Base-by-base conservation (phyloP, 768 basidiomycete species). In the Phlebiopsis flavidoalba region DNA sequence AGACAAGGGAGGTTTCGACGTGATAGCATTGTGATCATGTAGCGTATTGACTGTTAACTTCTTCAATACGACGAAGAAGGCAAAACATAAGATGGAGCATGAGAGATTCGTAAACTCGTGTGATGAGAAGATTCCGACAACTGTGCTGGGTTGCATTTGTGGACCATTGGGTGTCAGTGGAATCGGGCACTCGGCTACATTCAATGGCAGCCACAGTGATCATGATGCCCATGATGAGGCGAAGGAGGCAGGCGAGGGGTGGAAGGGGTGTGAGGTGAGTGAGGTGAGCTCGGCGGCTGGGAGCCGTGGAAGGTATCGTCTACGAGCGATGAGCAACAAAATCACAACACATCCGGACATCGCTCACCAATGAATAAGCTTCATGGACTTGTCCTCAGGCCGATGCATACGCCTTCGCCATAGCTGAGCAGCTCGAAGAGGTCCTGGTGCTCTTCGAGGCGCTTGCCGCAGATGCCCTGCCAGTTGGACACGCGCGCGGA, bases 401-500 rank as follows among this genome's bases (percentile, higher is more conserved):
- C n/a, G n/a, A n/a, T n/a, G n/a, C 63, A 72, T 40, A 61, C 58
- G 33, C 76, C 77, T 24, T 71, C 68, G 6, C 76, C 75, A 15
- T 65, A 65, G 0, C 65, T 61, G 33, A 77, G 64, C 8, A 75
- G 62, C n/a, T 60, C 61, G 21, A 72, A 65, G 21, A 75, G 46
- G 24, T 37, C 65, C 35, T 61, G 65, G 26, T 72, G 58, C 48
- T 75, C 74, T 19, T 66, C 71, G 7, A 75, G 40, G 21, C 47
- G 67, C 47, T 65, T 70, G 47, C 79, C 79, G 53, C 79, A 77
- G 1, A 60, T 21, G 5, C 70, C 70, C 59, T 76, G 67, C 80
- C 79, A 80, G 66, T n/a, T 75, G 72, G 35, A 80, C 79, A 21
- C 73, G 63, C 36, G 73, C 64, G 55, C 79, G 70, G 45, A 71